These are phyloP conservation scores for Cardamine resedifolia DNA, from an alignment of 345 rosid species.

Conservation along the genomic window DNA sequence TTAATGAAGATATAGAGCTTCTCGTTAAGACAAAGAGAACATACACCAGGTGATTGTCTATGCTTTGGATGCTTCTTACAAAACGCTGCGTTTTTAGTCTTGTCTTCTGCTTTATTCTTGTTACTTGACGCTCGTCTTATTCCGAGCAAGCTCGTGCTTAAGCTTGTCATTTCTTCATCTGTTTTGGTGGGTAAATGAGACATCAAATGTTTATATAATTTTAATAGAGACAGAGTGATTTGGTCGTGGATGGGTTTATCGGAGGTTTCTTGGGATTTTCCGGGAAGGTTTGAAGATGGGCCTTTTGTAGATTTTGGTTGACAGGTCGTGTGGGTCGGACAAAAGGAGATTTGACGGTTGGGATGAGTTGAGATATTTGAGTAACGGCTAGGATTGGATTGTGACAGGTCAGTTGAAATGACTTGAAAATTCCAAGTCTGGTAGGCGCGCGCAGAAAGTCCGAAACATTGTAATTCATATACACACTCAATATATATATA, in stretches of 20 bases:
- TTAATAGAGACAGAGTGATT: conserved; percentile 16
- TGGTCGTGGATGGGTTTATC: conserved; percentile 24
- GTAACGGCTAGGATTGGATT: conserved; percentile 18
- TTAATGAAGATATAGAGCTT: conserved; percentile 31
- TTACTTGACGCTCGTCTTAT: conserved; percentile 22
- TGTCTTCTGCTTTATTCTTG: conserved; percentile 24
- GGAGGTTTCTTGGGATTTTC: conserved; percentile 41
- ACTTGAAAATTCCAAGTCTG: conserved; percentile 44
- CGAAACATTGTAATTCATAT: conserved; percentile 13
- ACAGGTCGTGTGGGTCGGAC: conserved; percentile 38
- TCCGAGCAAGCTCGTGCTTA: conserved; percentile 34
- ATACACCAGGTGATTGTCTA: conserved; percentile 39
- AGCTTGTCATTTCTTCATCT: conserved; percentile 35
- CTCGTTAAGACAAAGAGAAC: conserved; percentile 41
- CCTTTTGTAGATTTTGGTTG: conserved; percentile 30
- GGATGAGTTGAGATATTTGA: neutral
- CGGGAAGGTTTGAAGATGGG: conserved; percentile 34
- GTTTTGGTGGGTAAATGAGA: conserved; percentile 10
- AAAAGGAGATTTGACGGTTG: conserved; percentile 29
- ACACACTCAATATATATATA: neutral
- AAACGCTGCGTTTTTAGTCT: conserved; percentile 21
- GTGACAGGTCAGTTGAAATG: conserved; percentile 21
- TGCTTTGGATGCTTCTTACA: conserved; percentile 41
- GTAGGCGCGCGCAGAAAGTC: conserved; percentile 41
- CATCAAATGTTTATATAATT: conserved; percentile 25